A percentile compares a stretch with the other conserved stretches of the same genome.
Evolutionary conservation across 305 asterid genomes (phyloP).

Genomic region (Coffea humblotiana): DNA sequence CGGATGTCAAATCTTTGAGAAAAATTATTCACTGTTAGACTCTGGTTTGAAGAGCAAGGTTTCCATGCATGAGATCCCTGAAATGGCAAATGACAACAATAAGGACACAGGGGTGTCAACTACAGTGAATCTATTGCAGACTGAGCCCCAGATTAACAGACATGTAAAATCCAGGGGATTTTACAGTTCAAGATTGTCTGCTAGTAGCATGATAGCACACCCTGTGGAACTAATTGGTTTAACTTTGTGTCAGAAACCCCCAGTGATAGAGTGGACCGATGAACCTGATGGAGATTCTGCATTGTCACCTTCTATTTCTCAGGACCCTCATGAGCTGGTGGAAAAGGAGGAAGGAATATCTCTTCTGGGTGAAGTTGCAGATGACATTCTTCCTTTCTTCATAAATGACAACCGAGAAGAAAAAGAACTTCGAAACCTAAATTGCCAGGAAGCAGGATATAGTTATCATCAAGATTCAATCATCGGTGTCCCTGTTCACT

Average conservation of each 20-base stretch:
- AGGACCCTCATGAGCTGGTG: slow-evolving; percentile 16
- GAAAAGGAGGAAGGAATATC: slow-evolving; percentile 24
- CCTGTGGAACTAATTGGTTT: slow-evolving; percentile 45
- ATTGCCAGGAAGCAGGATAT: slow-evolving; percentile 29
- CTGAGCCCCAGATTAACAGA: slow-evolving; percentile 13
- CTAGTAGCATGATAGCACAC: slow-evolving; percentile 33
- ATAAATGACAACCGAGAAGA: slow-evolving; percentile 38
- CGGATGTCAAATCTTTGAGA: slow-evolving; percentile 6
- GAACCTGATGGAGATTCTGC: slow-evolving; percentile 29
- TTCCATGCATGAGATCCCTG: slow-evolving; percentile 30
- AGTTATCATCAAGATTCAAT: slow-evolving; percentile 37
- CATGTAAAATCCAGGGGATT: slow-evolving; percentile 22
- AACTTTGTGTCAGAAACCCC: slow-evolving; percentile 64
- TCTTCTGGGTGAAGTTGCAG: slow-evolving; percentile 33
- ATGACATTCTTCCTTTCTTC: slow-evolving; percentile 58
- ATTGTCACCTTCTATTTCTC: slow-evolving; percentile 20
- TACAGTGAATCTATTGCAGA: slow-evolving; percentile 19
- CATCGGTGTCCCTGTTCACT: slow-evolving; percentile 69
- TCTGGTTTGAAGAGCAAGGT: slow-evolving; percentile 25
- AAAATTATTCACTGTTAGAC: slow-evolving; percentile 18
- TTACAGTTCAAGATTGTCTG: slow-evolving; percentile 27
- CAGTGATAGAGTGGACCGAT: slow-evolving; percentile 53
- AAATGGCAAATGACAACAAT: slow-evolving; percentile 28
- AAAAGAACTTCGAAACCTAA: slow-evolving; percentile 28
- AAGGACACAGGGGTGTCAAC: slow-evolving; percentile 21